Conservation (phyloP, 768 basidiomycete genomes). For the Termitomyces sp. region DNA sequence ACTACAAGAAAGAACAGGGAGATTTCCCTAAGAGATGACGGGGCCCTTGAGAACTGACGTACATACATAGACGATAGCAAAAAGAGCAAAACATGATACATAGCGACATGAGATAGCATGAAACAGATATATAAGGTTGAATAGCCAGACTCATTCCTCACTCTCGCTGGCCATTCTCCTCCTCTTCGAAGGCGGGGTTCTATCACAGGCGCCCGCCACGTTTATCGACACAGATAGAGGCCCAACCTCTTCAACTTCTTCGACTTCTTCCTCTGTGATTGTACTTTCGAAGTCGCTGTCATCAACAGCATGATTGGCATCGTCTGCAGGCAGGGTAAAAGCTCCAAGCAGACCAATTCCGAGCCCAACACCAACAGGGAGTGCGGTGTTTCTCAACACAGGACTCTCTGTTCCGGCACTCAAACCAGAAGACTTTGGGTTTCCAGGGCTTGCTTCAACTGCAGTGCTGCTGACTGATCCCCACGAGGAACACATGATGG, state of each 20-base stretch:
- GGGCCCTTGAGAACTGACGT: constrained; percentile 2
- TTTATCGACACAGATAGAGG: constrained; percentile 3
- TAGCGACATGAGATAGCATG: constrained; percentile 15
- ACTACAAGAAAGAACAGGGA: constrained; percentile 19
- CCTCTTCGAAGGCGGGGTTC: constrained; percentile 45
- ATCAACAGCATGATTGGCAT: constrained; percentile 15
- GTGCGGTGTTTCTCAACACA: constrained; percentile 37
- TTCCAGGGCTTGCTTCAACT: constrained; percentile 17
- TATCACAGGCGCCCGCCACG: constrained; percentile 13
- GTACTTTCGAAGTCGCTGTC: constrained; percentile 30
- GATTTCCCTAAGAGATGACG: constrained; percentile 18
- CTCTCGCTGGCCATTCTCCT: constrained; percentile 36
- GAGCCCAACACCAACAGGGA: constrained; percentile 35
- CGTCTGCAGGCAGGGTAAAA: constrained; percentile 41
- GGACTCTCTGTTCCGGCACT: constrained; percentile 47
- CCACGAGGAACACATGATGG: constrained; percentile 39
- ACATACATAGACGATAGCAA: constrained; percentile 9
- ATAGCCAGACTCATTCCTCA: constrained; percentile 10
- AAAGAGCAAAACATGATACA: constrained; percentile 13
- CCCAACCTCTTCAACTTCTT: constrained; percentile 18
- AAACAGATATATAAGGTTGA: constrained; percentile 13
- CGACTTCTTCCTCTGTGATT: constrained; percentile 24
- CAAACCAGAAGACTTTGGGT: constrained; percentile 23
- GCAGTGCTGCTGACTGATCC: constrained; percentile 20
- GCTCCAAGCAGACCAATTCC: constrained; percentile 54